Evolutionary conservation across 2,329 filamentous ascomycete genomes (phyloP).

Genomic region (Monilinia fructigena): DNA sequence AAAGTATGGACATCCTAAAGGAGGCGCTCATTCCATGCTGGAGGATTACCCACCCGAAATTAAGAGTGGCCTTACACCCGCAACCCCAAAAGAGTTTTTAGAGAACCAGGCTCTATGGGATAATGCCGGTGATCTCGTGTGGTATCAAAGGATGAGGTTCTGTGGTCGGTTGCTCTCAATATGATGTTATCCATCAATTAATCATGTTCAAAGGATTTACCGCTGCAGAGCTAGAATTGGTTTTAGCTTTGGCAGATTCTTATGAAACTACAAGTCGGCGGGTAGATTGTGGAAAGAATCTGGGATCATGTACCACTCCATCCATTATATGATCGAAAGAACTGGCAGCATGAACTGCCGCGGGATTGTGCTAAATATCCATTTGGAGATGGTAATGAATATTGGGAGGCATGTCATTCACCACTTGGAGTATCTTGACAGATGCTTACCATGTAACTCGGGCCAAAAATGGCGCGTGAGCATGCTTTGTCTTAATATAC

Average conservation of each 20-base stretch:
- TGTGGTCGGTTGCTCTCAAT: neutral
- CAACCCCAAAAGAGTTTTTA: slow-evolving; percentile 6
- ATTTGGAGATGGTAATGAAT: slow-evolving; percentile 11
- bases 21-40: slow-evolving; percentile 3
- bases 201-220: neutral
- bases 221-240: slow-evolving; percentile 9
- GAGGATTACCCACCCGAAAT: neutral
- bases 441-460: neutral
- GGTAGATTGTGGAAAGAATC: neutral
- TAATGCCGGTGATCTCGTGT: neutral
- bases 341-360: neutral
- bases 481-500: neutral
- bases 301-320: neutral
- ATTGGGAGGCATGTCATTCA: slow-evolving; percentile 13
- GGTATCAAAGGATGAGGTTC: slow-evolving; percentile 13
- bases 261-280: neutral
- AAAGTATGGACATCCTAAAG: slow-evolving; percentile 9
- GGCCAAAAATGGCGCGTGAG: slow-evolving; percentile 14
- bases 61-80: slow-evolving; percentile 12
- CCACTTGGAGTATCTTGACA: neutral
- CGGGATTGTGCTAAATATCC: neutral
- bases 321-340: neutral
- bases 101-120: neutral
- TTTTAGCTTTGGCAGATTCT: slow-evolving; percentile 10
- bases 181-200: neutral